Evolutionary conservation across 2,329 filamentous ascomycete species (phyloP).

Genomic region (Massarina eburnea): DNA sequence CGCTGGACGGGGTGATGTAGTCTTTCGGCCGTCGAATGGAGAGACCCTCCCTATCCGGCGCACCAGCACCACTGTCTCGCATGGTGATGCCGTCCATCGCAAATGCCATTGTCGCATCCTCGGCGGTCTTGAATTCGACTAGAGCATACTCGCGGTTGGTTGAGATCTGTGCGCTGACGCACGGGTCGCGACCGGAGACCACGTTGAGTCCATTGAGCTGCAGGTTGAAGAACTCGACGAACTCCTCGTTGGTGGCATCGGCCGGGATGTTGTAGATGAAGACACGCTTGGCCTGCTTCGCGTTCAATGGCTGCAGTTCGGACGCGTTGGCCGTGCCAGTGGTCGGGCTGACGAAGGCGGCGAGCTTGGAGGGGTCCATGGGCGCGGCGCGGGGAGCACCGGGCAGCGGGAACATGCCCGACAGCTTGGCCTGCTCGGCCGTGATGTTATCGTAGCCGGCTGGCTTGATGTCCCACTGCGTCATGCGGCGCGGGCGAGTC

Average conservation of each 20-base stretch:
- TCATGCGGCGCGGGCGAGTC: constrained; percentile 87
- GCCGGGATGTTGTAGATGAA: constrained; percentile 81
- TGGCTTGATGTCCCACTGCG: constrained; percentile 99
- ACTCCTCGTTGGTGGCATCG: constrained; percentile 70
- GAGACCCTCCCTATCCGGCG: constrained; percentile 58
- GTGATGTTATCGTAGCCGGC: constrained; percentile 98
- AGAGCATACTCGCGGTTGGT: constrained; percentile 80
- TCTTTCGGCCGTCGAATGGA: constrained; percentile 88
- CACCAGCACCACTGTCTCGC: constrained; percentile 63
- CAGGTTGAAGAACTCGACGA: constrained; percentile 89
- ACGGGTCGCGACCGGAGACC: constrained; percentile 79
- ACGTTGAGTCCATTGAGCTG: constrained; percentile 97
- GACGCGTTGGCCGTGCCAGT: constrained; percentile 69
- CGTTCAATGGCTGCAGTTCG: constrained; percentile 89
- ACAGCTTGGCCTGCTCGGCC: constrained; percentile 96
- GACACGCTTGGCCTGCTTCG: constrained; percentile 90
- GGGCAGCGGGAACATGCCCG: constrained; percentile 96
- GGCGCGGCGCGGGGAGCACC: constrained; percentile 92
- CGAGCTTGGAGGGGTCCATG: constrained; percentile 90
- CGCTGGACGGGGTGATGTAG: constrained; percentile 83
- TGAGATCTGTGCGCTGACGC: constrained; percentile 78
- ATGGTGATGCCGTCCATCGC: constrained; percentile 89
- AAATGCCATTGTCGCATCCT: constrained; percentile 87
- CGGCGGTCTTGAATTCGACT: constrained; percentile 83
- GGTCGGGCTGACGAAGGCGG: constrained; percentile 93